A percentile compares a stretch with the other conserved stretches of the same genome.
These are phyloP conservation scores for Diaporthe vaccinii DNA, from an alignment of 2,329 filamentous ascomycete species.

Conservation along the genomic window DNA sequence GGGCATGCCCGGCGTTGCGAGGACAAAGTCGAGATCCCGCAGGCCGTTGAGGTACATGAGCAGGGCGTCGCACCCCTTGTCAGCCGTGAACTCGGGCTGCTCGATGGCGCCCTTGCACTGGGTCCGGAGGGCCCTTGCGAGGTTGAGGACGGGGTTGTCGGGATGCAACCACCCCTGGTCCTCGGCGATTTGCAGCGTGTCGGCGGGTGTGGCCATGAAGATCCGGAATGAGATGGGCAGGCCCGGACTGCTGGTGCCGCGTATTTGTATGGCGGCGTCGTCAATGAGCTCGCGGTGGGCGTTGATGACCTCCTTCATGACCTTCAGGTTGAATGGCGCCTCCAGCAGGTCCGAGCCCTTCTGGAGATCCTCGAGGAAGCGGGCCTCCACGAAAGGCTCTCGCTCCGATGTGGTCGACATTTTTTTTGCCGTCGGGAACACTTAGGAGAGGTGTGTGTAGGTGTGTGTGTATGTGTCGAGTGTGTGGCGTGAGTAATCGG, in stretches of 20 bases:
- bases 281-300: slow-evolving; percentile 38
- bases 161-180: slow-evolving; percentile 32
- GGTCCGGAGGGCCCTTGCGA: slow-evolving; percentile 10
- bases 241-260: slow-evolving; percentile 10
- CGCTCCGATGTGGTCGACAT: slow-evolving; percentile 40
- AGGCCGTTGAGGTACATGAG: slow-evolving; percentile 36
- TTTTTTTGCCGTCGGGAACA: neutral
- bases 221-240: slow-evolving; percentile 34
- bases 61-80: slow-evolving; percentile 34
- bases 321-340: slow-evolving; percentile 21
- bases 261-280: slow-evolving; percentile 39
- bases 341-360: slow-evolving; percentile 30
- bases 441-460: neutral
- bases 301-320: slow-evolving; percentile 34
- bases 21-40: slow-evolving; percentile 18
- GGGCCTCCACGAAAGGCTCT: slow-evolving; percentile 38
- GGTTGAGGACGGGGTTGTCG: slow-evolving; percentile 29
- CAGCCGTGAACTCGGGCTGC: slow-evolving; percentile 37
- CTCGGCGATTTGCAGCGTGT: slow-evolving; percentile 36
- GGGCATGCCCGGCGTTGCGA: slow-evolving; percentile 32
- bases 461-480: neutral
- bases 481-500: neutral
- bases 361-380: slow-evolving; percentile 38
- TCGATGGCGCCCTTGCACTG: slow-evolving; percentile 35
- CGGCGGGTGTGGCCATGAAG: slow-evolving; percentile 36